Conservation (phyloP, 305 asterid genomes). For the Ilex paraguariensis region DNA sequence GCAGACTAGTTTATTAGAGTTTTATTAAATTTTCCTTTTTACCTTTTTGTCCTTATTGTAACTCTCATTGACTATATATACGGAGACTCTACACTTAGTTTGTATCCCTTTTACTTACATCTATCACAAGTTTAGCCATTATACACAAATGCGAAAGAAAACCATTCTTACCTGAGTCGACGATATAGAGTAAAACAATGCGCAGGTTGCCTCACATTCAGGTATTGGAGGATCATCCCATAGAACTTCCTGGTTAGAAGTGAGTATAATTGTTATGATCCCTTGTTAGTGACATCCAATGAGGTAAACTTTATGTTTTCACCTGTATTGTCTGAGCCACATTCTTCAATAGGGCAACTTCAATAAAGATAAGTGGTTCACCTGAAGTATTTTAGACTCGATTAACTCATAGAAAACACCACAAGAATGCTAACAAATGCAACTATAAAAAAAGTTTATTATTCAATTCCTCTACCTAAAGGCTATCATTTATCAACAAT, state of each 20-base stretch:
- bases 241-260: constrained; percentile 59
- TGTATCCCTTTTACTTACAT: no score
- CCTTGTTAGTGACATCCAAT: not conserved
- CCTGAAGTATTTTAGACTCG: constrained; percentile 41
- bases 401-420: constrained; percentile 4
- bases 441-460: no score
- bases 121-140: no score
- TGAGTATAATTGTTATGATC: not conserved
- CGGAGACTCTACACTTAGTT: no score
- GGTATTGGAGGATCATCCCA: constrained; percentile 91
- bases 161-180: constrained; percentile 69
- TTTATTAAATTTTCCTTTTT: no score
- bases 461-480: no score
- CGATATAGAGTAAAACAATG: constrained; percentile 91
- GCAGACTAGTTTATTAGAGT: no score
- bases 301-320: constrained; percentile 3
- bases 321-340: constrained; percentile 88
- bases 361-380: constrained; percentile 93
- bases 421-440: no score
- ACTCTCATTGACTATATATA: no score
- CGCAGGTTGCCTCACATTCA: constrained; percentile 83
- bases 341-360: constrained; percentile 86
- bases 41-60: no score
- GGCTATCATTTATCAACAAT: no score
- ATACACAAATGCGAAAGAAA: not conserved